Evolutionary conservation across 2,329 filamentous ascomycete species (phyloP).

Genomic region (Sclerotinia spermophila): DNA sequence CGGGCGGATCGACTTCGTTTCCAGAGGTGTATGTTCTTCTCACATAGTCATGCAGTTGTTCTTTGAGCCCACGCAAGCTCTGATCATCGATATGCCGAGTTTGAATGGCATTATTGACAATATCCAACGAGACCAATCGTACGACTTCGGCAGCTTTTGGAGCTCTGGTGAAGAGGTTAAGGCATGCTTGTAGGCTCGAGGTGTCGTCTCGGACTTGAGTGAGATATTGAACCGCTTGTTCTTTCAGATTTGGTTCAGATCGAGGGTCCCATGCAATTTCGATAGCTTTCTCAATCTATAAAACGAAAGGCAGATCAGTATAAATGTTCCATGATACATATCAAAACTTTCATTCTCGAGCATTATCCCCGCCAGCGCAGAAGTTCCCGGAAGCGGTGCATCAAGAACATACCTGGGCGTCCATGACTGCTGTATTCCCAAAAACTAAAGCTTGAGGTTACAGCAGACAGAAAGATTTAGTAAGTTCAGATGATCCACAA

Average conservation of each 20-base stretch:
- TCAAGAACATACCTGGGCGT: slow-evolving; percentile 33
- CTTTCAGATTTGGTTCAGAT: slow-evolving; percentile 70
- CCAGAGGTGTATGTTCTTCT: slow-evolving; percentile 66
- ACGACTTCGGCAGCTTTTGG: slow-evolving; percentile 78
- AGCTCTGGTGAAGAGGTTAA: slow-evolving; percentile 75
- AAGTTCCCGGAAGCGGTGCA: slow-evolving; percentile 16
- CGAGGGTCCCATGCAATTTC: slow-evolving; percentile 84
- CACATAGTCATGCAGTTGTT: slow-evolving; percentile 78
- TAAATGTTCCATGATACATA: background rate
- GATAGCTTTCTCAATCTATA: slow-evolving; percentile 89
- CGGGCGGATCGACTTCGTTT: slow-evolving; percentile 60
- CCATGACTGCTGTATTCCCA: slow-evolving; percentile 31
- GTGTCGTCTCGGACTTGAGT: slow-evolving; percentile 76
- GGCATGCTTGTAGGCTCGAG: slow-evolving; percentile 86
- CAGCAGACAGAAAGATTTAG: slow-evolving; percentile 7
- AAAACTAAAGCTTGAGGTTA: slow-evolving; percentile 17
- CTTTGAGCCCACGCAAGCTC: slow-evolving; percentile 72
- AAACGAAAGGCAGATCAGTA: slow-evolving; percentile 22
- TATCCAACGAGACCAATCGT: slow-evolving; percentile 83
- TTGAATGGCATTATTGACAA: slow-evolving; percentile 89
- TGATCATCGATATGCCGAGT: slow-evolving; percentile 69
- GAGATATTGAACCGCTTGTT: slow-evolving; percentile 78
- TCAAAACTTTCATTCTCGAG: background rate
- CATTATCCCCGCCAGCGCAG: background rate
- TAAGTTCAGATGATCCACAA: slow-evolving; percentile 25